Conservation (phyloP, 2,329 filamentous ascomycete genomes). For the Alternaria novae-zelandiae region DNA sequence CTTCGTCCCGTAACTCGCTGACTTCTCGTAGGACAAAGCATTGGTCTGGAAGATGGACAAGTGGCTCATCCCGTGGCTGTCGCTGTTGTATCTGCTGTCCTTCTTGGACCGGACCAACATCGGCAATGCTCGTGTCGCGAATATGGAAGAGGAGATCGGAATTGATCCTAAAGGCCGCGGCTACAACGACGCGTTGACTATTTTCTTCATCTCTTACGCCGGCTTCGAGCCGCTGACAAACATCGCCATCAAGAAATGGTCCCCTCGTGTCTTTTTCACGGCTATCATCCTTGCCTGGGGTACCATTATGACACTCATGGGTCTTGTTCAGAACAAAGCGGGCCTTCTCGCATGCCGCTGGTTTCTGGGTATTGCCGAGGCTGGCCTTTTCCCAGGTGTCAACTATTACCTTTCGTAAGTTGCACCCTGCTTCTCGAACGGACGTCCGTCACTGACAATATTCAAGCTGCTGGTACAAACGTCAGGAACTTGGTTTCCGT, state of each 20-base stretch:
- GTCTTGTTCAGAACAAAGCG: slow-evolving; percentile 50
- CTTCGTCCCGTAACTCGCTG: slow-evolving; percentile 10
- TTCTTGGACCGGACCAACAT: slow-evolving; percentile 49
- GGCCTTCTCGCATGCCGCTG: slow-evolving; percentile 46
- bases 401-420: slow-evolving; percentile 64
- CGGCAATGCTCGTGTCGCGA: slow-evolving; percentile 54
- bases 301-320: slow-evolving; percentile 58
- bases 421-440: not conserved
- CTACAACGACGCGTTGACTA: slow-evolving; percentile 68
- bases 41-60: slow-evolving; percentile 52
- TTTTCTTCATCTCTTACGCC: slow-evolving; percentile 67
- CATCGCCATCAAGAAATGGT: slow-evolving; percentile 66
- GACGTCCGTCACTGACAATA: slow-evolving; percentile 1
- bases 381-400: slow-evolving; percentile 48
- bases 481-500: slow-evolving; percentile 59
- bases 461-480: slow-evolving; percentile 60
- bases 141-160: slow-evolving; percentile 35
- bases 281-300: slow-evolving; percentile 59
- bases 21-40: slow-evolving; percentile 40
- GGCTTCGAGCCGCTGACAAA: slow-evolving; percentile 63
- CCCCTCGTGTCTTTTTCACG: slow-evolving; percentile 53
- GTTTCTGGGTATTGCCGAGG: slow-evolving; percentile 49
- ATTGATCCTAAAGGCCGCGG: slow-evolving; percentile 59
- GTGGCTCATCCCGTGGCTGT: slow-evolving; percentile 51
- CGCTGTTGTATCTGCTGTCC: slow-evolving; percentile 51